Evolutionary conservation across 305 asterid genomes (phyloP).

Genomic region (Fraxinus sp.): DNA sequence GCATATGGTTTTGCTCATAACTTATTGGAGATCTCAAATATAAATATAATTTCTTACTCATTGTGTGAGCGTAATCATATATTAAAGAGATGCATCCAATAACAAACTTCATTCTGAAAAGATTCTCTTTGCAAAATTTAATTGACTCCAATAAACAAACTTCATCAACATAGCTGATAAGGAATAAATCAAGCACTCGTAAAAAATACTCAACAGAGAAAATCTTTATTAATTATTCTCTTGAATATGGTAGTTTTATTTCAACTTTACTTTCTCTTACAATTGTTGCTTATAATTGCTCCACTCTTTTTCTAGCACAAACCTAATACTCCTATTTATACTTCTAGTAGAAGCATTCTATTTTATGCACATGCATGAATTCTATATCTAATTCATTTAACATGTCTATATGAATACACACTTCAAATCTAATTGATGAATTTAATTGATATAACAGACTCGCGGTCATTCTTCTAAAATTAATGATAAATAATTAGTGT

Average conservation of each 20-base stretch:
- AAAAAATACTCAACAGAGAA: neutral
- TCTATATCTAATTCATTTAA: neutral
- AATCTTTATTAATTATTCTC: neutral
- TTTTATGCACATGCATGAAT: neutral
- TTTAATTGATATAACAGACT: neutral
- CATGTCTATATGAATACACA: neutral
- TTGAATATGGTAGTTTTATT: neutral
- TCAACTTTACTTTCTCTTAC: neutral
- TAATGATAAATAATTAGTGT: neutral
- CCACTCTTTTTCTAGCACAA: neutral
- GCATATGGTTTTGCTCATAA: neutral
- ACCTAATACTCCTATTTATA: neutral
- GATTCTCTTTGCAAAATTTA: conserved; percentile 7
- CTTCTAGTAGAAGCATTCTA: neutral
- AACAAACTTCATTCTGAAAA: neutral
- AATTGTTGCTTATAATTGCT: neutral
- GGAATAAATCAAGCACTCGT: neutral
- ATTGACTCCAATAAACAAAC: neutral
- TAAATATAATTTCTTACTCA: neutral
- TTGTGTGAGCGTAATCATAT: neutral
- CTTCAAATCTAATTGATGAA: neutral
- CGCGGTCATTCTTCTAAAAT: neutral
- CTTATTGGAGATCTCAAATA: neutral
- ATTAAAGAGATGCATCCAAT: neutral
- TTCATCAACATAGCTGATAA: neutral